A percentile compares a stretch with the other conserved stretches of the same genome.
Evolutionary conservation across 495 filamentous ascomycete genomes (phyloP).

Genomic region (Aspergillus mulundensis): DNA sequence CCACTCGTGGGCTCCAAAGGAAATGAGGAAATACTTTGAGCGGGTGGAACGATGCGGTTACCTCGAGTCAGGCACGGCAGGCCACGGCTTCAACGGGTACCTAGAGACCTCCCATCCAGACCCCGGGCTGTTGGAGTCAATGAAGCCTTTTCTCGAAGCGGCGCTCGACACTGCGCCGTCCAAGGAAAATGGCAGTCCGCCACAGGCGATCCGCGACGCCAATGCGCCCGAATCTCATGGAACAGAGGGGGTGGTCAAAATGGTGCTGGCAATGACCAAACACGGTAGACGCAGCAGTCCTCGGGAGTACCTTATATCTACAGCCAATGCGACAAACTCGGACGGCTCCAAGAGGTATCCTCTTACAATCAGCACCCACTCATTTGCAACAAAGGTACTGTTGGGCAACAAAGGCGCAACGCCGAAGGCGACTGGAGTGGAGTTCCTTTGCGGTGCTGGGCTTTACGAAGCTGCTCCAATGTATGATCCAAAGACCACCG

Average conservation of each 20-base stretch:
- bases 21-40: background rate
- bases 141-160: background rate
- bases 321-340: background rate
- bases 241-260: background rate
- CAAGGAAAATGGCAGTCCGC: background rate
- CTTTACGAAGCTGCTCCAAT: background rate
- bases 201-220: background rate
- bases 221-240: background rate
- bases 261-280: background rate
- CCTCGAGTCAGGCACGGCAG: background rate
- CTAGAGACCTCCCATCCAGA: background rate
- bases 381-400: too few relatives aligned
- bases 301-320: background rate
- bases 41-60: background rate
- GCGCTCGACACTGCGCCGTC: background rate
- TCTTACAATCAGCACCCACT: background rate
- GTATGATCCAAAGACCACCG: background rate
- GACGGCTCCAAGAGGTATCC: background rate
- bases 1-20: slow-evolving; percentile 7
- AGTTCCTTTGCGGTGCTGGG: background rate
- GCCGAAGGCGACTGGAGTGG: background rate
- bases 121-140: background rate
- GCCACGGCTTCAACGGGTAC: background rate
- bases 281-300: background rate
- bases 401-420: too few relatives aligned